These are phyloP conservation scores for Penicillium crystallinum DNA, from an alignment of 495 filamentous ascomycete species.

Conservation along the genomic window DNA sequence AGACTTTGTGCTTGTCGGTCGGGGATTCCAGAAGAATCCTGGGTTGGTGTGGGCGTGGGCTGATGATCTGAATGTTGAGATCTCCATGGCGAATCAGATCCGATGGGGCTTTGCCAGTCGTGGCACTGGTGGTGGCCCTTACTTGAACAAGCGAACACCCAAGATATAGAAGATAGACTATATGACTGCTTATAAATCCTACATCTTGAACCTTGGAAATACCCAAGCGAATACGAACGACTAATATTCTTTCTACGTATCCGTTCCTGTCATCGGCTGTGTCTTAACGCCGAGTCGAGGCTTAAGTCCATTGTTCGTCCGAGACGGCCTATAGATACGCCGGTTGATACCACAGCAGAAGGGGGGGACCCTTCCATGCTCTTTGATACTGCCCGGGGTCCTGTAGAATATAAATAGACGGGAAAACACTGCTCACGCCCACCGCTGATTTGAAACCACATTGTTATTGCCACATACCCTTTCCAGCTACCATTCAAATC, in stretches of 20 bases:
- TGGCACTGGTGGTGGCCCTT: slow-evolving; percentile 21
- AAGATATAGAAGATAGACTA: slow-evolving; percentile 10
- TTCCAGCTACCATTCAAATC: not conserved
- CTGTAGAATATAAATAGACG: not conserved
- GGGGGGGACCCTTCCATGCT: too few relatives aligned
- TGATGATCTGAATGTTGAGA: slow-evolving; percentile 58
- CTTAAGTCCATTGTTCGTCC: not conserved
- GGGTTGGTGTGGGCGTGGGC: slow-evolving; percentile 63
- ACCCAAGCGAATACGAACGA: not conserved
- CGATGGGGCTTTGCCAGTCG: slow-evolving; percentile 47
- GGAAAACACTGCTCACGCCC: too few relatives aligned
- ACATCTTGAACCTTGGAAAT: too few relatives aligned
- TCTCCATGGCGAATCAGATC: slow-evolving; percentile 63
- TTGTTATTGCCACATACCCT: not conserved
- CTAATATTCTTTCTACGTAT: too few relatives aligned
- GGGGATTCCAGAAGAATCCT: slow-evolving; percentile 66
- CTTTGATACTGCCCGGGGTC: too few relatives aligned
- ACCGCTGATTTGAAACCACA: too few relatives aligned
- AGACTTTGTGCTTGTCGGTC: slow-evolving; percentile 57
- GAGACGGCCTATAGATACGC: not conserved
- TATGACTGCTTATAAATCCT: too few relatives aligned
- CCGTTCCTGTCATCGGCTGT: too few relatives aligned
- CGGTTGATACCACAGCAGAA: not conserved
- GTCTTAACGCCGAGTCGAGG: not conserved
- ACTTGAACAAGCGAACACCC: slow-evolving; percentile 16